A percentile compares a stretch with the other conserved stretches of the same genome.
phyloP scores from a whole-genome alignment of 257 asterid genomes.

The Jasminum sambac region DNA sequence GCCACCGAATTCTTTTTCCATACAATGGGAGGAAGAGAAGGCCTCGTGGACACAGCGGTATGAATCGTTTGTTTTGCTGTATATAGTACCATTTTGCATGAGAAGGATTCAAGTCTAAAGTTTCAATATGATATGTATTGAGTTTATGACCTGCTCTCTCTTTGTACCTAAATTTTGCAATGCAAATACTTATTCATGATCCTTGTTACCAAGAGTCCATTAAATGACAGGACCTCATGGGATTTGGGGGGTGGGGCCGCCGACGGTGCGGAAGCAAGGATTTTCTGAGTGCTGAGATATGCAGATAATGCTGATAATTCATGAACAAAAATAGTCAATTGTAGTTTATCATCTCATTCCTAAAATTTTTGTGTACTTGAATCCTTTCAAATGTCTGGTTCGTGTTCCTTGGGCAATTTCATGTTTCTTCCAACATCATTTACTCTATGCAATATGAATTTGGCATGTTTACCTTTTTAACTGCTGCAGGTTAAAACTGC shows the following conservation, averaged over 20 bases:
- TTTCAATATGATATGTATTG: background rate
- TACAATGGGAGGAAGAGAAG: slow-evolving; percentile 99
- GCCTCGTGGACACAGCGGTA: slow-evolving; percentile 99
- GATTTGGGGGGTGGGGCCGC: too few species aligned
- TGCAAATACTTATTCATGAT: background rate
- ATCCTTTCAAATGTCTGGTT: background rate
- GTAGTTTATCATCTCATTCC: background rate
- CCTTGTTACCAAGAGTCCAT: background rate
- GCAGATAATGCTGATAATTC: background rate
- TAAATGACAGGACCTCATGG: too few species aligned
- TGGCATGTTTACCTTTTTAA: slow-evolving; percentile 5
- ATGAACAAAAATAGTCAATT: background rate
- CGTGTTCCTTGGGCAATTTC: background rate
- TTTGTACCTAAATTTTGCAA: background rate
- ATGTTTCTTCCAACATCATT: background rate
- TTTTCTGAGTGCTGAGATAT: background rate
- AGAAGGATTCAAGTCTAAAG: background rate
- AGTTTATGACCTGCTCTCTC: background rate
- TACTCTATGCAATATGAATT: background rate
- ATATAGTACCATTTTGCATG: slow-evolving; percentile 2
- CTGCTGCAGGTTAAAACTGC: slow-evolving; percentile 92
- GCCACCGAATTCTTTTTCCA: slow-evolving; percentile 97
- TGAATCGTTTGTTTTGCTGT: slow-evolving; percentile 26
- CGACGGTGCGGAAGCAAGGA: background rate
- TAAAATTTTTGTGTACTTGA: background rate